phyloP scores from a whole-genome alignment of 2,329 filamentous ascomycete genomes.

The Juglanconis oblonga region DNA sequence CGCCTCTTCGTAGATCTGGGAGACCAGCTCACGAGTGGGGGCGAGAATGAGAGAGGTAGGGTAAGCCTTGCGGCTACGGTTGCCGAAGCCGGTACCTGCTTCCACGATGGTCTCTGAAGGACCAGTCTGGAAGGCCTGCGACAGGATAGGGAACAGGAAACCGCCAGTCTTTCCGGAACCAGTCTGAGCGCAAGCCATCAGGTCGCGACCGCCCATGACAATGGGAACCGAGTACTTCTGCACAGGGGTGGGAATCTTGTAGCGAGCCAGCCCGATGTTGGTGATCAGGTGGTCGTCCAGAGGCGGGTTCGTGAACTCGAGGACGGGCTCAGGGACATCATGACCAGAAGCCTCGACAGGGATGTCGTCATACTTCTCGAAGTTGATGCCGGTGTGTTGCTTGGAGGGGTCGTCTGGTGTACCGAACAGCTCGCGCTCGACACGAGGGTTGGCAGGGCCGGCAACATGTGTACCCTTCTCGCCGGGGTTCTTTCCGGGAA shows the following conservation, averaged over 20 bases:
- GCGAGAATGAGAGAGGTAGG: conserved; percentile 94
- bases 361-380: conserved; percentile 99
- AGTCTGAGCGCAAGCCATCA: conserved; percentile 99
- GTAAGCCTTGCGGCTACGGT: conserved; percentile 95
- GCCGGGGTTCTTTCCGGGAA: conserved; percentile 47
- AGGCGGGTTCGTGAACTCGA: conserved; percentile 88
- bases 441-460: conserved; percentile 79
- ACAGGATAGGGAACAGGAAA: conserved; percentile 98
- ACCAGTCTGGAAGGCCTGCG: conserved; percentile 91
- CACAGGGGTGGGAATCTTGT: conserved; percentile 93
- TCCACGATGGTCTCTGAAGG: conserved; percentile 52
- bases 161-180: conserved; percentile 99
- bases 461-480: conserved; percentile 72
- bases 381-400: conserved; percentile 99
- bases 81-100: conserved; percentile 56
- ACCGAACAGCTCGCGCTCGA: conserved; percentile 96
- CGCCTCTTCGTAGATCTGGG: conserved; percentile 95
- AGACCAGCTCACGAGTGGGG: conserved; percentile 96
- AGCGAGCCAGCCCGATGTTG: conserved; percentile 93
- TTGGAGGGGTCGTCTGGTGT: conserved; percentile 87
- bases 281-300: conserved; percentile 87
- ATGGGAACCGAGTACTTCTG: conserved; percentile 99
- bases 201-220: conserved; percentile 93
- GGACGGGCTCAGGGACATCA: conserved; percentile 88
- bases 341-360: conserved; percentile 95